Percentiles rank a stretch among this genome's conserved stretches.
Evolutionary conservation across 345 rosid genomes (phyloP).

Genomic region (Lumnitzera littorea): DNA sequence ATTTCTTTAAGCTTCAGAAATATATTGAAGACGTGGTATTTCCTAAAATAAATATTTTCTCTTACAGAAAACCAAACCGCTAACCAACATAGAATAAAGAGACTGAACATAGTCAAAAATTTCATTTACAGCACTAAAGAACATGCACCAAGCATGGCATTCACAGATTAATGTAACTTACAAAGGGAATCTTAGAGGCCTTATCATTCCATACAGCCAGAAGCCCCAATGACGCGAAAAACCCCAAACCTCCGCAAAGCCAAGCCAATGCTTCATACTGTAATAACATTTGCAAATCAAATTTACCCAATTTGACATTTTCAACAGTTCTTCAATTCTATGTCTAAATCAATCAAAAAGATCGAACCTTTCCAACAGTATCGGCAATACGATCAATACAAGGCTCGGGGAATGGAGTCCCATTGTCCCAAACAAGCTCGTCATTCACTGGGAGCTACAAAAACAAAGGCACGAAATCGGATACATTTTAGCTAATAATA

Average conservation of each 20-base stretch:
- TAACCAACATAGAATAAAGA: not conserved
- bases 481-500: not conserved
- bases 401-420: constrained; percentile 87
- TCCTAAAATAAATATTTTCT: too few relatives aligned
- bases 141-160: not conserved
- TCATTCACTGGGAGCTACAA: constrained; percentile 74
- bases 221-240: constrained; percentile 63
- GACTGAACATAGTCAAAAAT: not conserved
- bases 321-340: not conserved
- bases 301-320: constrained; percentile 3
- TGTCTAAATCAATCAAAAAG: not conserved
- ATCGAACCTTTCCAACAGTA: constrained; percentile 78
- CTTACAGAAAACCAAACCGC: not conserved
- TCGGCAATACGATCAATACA: constrained; percentile 97
- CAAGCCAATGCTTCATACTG: constrained; percentile 98
- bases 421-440: constrained; percentile 95
- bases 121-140: not conserved
- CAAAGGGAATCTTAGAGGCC: constrained; percentile 84
- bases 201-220: constrained; percentile 82
- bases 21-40: too few relatives aligned
- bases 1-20: too few relatives aligned
- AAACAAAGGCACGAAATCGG: not conserved
- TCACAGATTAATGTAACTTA: constrained; percentile 26
- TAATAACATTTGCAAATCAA: constrained; percentile 1
- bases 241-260: constrained; percentile 89